Evolutionary conservation across 148 eudicot genomes (phyloP), one percentile per base, ranked within the genome.

Genomic region (Suaeda aralocaspica): DNA sequence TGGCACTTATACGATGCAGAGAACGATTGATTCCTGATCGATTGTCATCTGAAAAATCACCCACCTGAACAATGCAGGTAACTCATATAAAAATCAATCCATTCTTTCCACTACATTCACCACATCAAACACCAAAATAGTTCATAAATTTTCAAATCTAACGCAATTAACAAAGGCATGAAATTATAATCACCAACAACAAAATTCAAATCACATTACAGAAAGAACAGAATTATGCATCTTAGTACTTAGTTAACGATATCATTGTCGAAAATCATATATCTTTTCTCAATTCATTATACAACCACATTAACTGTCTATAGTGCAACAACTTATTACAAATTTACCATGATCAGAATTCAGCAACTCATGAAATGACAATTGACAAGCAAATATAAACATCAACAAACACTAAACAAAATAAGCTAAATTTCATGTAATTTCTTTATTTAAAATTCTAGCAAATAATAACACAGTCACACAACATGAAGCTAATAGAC

Each of bases 1-100:
- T 94, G 73, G 98, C 98, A 80, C 98, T 94, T 78, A 94, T 91
- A 18, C 98, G 96, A 72, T 94, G 98, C 63, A 94, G 78, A n/a
- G 97, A 94, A 78, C 76, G 88, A 76, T 94, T 81, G 62, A 94
- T 89, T 31, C 98, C 98, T 6, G 98, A 89, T 58, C 98, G 88
- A 65, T 94, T 94, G 78, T 94, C 98, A 87, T 89, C 98, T 5
- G 98, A 91, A 78, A 94, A 94, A 36, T 94, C 98, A 66, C 98
- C 97, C 68, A 94, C 98, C 98, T 93, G 75, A 77, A 85, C 52
- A 78, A 82, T 69, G 74, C 55, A 83, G 76, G 57, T 46, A 61
- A 48, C 33, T 71, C 59, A 50, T 46, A 60, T 76, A 66, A 76
- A 57, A 51, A 68, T 66, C 46, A 56, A 21, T 55, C 19, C 5